Evolutionary conservation across 257 asterid genomes (phyloP).

Genomic region (Solanum commersonii): DNA sequence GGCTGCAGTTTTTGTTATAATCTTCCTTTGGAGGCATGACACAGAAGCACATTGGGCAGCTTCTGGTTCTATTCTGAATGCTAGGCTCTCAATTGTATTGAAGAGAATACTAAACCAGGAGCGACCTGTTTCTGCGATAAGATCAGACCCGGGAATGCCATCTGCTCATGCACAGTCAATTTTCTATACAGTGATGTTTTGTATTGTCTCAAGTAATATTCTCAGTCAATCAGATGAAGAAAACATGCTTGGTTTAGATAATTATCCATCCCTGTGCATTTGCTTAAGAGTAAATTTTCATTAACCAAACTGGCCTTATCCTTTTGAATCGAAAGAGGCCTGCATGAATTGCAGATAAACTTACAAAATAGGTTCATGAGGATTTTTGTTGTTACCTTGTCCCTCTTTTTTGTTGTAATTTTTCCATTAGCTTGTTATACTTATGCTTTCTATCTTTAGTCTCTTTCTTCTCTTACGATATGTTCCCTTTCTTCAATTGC

Average conservation of each 20-base stretch:
- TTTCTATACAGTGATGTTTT: constrained; percentile 29
- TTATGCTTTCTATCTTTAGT: neutral
- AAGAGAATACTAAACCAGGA: constrained; percentile 67
- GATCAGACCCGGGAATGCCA: constrained; percentile 95
- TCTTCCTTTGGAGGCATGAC: constrained; percentile 64
- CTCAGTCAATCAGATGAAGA: neutral
- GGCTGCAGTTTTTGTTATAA: constrained; percentile 16
- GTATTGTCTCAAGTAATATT: constrained; percentile 45
- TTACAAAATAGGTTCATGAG: neutral
- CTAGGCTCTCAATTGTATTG: constrained; percentile 29
- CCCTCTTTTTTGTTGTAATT: neutral
- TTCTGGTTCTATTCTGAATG: constrained; percentile 57
- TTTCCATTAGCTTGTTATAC: neutral
- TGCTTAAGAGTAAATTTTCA: neutral
- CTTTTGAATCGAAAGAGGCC: neutral
- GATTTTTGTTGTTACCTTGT: neutral
- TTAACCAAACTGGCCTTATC: neutral
- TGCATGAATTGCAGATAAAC: neutral
- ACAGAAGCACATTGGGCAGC: constrained; percentile 63
- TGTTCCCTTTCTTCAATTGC: neutral
- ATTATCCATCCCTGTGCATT: neutral
- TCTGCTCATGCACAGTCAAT: constrained; percentile 84
- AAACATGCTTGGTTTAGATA: neutral
- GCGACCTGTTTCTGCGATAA: constrained; percentile 50
- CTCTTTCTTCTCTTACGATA: neutral